phyloP scores from a whole-genome alignment of 257 asterid genomes.

The Penstemon barbatus region DNA sequence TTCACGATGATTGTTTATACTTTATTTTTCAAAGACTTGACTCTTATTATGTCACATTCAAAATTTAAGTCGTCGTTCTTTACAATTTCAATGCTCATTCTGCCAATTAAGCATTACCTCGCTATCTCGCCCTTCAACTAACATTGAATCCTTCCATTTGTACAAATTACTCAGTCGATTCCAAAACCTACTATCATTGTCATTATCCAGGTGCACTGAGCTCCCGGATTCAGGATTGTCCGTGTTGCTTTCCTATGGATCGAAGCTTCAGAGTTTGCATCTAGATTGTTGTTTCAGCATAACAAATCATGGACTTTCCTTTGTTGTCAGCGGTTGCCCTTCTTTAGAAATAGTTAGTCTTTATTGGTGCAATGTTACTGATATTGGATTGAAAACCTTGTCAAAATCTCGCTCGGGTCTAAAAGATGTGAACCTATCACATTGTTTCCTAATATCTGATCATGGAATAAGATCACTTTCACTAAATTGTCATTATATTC shows the following conservation, averaged over 20 bases:
- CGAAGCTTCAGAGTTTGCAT: conserved; percentile 41
- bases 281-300: conserved; percentile 65
- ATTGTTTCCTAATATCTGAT: conserved; percentile 57
- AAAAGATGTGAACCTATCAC: conserved; percentile 59
- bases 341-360: conserved; percentile 56
- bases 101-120: conserved; percentile 35
- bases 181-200: conserved; percentile 47
- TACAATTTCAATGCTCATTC: conserved; percentile 63
- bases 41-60: conserved; percentile 49
- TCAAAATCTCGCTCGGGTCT: conserved; percentile 46
- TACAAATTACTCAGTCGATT: conserved; percentile 52
- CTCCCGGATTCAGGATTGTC: conserved; percentile 62
- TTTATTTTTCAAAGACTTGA: conserved; percentile 54
- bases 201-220: conserved; percentile 67
- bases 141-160: conserved; percentile 44
- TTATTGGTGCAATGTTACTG: conserved; percentile 64
- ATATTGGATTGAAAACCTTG: conserved; percentile 52
- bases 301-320: conserved; percentile 52
- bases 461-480: conserved; percentile 49
- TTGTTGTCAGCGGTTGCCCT: conserved; percentile 56
- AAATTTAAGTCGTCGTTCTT: conserved; percentile 55
- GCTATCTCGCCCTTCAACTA: conserved; percentile 37
- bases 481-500: conserved; percentile 46
- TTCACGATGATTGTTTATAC: conserved; percentile 61
- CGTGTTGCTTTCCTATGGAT: conserved; percentile 42